phyloP scores from a whole-genome alignment of 345 rosid genomes.

The Acer saccharum region DNA sequence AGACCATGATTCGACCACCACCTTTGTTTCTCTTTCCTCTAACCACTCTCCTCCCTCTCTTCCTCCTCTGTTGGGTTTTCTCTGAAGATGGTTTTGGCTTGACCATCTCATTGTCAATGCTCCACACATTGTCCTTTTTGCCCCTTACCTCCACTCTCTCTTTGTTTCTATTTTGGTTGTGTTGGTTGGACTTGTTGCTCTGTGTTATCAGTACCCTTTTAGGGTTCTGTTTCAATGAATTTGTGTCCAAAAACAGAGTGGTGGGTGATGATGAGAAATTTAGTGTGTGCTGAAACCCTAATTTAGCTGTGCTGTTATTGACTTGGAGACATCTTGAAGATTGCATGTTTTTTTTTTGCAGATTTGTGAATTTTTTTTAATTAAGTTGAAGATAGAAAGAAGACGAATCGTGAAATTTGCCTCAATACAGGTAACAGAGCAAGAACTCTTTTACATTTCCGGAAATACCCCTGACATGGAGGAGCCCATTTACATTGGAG shows the following conservation, averaged over 20 bases:
- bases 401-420: background rate
- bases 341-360: no score
- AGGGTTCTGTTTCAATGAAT: constrained; percentile 7
- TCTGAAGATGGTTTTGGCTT: constrained; percentile 30
- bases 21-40: constrained; percentile 41
- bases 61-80: constrained; percentile 39
- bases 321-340: constrained; percentile 35
- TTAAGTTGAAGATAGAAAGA: background rate
- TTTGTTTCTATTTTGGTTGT: constrained; percentile 25
- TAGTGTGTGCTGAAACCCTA: constrained; percentile 35
- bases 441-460: background rate
- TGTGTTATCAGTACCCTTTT: constrained; percentile 24
- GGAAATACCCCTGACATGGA: background rate
- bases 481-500: background rate
- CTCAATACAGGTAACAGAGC: background rate
- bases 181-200: constrained; percentile 36
- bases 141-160: constrained; percentile 47
- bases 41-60: constrained; percentile 46
- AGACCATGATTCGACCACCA: constrained; percentile 50
- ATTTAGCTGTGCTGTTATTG: constrained; percentile 14
- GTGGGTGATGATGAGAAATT: constrained; percentile 1
- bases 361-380: background rate
- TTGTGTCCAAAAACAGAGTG: background rate
- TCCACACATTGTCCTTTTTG: constrained; percentile 75
- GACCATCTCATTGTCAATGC: constrained; percentile 71